phyloP scores from a whole-genome alignment of 139 green algal species.

The Edaphochlamys debaryana region DNA sequence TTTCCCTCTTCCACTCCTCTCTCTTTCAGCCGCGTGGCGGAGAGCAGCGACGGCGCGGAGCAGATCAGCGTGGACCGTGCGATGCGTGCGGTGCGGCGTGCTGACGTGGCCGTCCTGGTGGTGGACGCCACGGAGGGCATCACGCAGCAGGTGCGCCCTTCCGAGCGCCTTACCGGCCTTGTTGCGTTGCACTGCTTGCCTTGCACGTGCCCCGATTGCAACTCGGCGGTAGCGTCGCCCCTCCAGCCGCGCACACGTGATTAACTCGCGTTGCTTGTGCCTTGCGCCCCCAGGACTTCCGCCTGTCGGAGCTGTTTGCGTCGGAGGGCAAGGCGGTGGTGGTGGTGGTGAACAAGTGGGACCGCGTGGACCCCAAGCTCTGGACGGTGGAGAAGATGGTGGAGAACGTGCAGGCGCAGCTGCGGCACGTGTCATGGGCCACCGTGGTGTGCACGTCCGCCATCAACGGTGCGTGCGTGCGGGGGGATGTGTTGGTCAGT shows the following conservation, averaged over 20 bases:
- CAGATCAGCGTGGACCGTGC: slow-evolving; percentile 85
- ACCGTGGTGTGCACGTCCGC: slow-evolving; percentile 90
- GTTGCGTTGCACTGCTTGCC: background rate
- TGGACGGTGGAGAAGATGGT: slow-evolving; percentile 56
- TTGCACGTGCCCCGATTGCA: too few relatives aligned
- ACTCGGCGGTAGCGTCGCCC: too few relatives aligned
- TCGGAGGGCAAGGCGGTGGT: slow-evolving; percentile 89
- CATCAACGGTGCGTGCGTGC: slow-evolving; percentile 54
- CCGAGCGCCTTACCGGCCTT: background rate
- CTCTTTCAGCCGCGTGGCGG: slow-evolving; percentile 51
- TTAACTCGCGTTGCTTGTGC: too few relatives aligned
- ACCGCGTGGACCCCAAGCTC: slow-evolving; percentile 71
- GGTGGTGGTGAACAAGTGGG: slow-evolving; percentile 98
- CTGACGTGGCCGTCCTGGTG: slow-evolving; percentile 92
- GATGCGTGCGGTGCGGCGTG: slow-evolving; percentile 84
- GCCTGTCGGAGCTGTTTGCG: slow-evolving; percentile 68
- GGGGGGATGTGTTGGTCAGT: background rate
- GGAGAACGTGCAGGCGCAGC: slow-evolving; percentile 75
- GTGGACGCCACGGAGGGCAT: slow-evolving; percentile 87
- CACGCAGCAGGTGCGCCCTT: slow-evolving; percentile 83
- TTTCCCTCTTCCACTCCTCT: too few relatives aligned
- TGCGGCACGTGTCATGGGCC: slow-evolving; percentile 90
- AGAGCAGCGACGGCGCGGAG: slow-evolving; percentile 78
- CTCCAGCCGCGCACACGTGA: too few relatives aligned
- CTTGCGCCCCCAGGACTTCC: slow-evolving; percentile 70